Conservation (phyloP, 805 yeast genomes). For the Clavispora phyllophila region DNA sequence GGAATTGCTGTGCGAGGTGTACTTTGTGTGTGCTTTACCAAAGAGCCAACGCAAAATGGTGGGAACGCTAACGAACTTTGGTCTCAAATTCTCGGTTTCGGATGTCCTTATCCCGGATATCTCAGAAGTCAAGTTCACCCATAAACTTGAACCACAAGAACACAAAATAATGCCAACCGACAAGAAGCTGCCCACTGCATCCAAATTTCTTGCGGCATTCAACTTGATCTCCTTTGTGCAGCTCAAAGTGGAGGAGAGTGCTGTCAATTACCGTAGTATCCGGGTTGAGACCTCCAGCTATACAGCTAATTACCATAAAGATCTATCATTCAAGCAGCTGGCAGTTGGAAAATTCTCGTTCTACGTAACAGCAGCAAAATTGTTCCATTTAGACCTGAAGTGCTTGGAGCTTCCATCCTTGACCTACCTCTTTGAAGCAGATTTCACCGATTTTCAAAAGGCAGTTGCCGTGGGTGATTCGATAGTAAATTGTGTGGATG, state of each 20-base stretch:
- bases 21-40: constrained; percentile 4
- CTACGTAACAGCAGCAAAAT: constrained; percentile 24
- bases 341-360: constrained; percentile 12
- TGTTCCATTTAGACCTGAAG: constrained; percentile 24
- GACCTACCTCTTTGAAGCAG: constrained; percentile 19
- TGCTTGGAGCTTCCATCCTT: constrained; percentile 35
- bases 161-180: neutral
- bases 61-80: constrained; percentile 6
- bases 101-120: constrained; percentile 9
- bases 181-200: neutral
- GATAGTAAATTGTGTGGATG: constrained; percentile 11
- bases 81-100: constrained; percentile 4
- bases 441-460: constrained; percentile 19
- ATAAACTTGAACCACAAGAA: neutral
- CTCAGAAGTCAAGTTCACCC: neutral
- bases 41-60: neutral
- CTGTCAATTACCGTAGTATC: constrained; percentile 8
- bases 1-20: constrained; percentile 3
- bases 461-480: constrained; percentile 9
- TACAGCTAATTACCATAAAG: constrained; percentile 9
- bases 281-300: constrained; percentile 11
- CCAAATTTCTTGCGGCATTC: constrained; percentile 3
- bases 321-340: constrained; percentile 10
- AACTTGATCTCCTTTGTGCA: constrained; percentile 8
- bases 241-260: constrained; percentile 15